A percentile compares a stretch with the other conserved stretches of the same genome.
phyloP scores from a whole-genome alignment of 345 rosid genomes.

The Eutrema heterophyllum region DNA sequence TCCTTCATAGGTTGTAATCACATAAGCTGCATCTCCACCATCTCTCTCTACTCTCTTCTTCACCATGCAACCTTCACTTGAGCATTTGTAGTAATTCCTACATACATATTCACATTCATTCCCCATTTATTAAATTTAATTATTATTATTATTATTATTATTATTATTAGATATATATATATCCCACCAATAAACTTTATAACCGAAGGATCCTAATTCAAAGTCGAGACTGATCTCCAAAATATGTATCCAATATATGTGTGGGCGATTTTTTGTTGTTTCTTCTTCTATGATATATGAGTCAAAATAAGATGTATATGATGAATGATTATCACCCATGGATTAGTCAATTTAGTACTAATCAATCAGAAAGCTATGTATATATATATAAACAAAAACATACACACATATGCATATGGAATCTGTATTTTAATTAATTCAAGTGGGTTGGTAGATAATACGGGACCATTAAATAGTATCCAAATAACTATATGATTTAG shows the following conservation, averaged over 20 bases:
- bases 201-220: not conserved
- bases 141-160: no score
- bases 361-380: not conserved
- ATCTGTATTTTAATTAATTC: slow-evolving; percentile 5
- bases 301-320: not conserved
- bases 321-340: not conserved
- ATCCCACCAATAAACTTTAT: not conserved
- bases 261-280: not conserved
- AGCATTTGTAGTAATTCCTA: slow-evolving; percentile 84
- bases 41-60: slow-evolving; percentile 91
- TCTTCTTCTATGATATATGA: not conserved
- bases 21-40: slow-evolving; percentile 49
- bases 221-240: not conserved
- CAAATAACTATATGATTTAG: slow-evolving; percentile 10
- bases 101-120: not conserved
- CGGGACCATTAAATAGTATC: slow-evolving; percentile 22
- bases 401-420: slow-evolving; percentile 9
- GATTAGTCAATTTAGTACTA: not conserved
- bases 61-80: slow-evolving; percentile 64
- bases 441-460: slow-evolving; percentile 29
- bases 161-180: not conserved
- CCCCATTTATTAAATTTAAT: not conserved
- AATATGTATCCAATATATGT: not conserved
- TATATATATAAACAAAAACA: not conserved
- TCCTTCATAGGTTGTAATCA: slow-evolving; percentile 82